phyloP scores from a whole-genome alignment of 495 filamentous ascomycete species.

The Penicillium lividum region DNA sequence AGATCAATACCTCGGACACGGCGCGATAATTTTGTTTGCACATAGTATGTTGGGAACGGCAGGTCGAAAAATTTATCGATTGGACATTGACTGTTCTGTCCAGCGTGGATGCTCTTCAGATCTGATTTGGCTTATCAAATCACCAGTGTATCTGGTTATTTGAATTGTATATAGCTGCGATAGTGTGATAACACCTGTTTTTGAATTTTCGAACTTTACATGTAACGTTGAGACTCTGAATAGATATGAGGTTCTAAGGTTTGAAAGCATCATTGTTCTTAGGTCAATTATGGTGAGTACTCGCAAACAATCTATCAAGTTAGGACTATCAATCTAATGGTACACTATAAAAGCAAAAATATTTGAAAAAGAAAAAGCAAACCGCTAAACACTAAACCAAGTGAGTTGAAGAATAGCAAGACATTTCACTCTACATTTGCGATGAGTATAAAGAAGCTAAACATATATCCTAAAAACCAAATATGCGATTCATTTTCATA shows the following conservation, averaged over 20 bases:
- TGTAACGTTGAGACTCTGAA: neutral
- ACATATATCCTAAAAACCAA: neutral
- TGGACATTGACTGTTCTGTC: neutral
- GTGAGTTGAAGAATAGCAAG: neutral
- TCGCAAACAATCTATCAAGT: neutral
- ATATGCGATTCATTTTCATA: neutral
- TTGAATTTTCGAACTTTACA: neutral
- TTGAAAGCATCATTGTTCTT: no score
- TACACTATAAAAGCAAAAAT: neutral
- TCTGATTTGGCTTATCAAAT: neutral
- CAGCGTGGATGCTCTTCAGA: neutral
- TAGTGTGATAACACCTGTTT: neutral
- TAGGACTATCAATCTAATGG: neutral
- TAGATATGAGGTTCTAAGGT: neutral
- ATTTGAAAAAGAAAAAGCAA: neutral
- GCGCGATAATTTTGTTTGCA: neutral
- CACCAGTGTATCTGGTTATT: neutral
- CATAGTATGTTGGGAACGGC: neutral
- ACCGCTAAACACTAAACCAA: neutral
- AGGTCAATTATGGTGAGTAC: neutral
- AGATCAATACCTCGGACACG: neutral
- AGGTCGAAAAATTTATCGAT: no score
- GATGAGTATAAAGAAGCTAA: neutral
- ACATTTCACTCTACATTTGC: neutral
- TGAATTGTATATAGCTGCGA: neutral